These are phyloP conservation scores for Dactylorhiza incarnata DNA, from an alignment of 106 monocot genomes.

Conservation along the genomic window DNA sequence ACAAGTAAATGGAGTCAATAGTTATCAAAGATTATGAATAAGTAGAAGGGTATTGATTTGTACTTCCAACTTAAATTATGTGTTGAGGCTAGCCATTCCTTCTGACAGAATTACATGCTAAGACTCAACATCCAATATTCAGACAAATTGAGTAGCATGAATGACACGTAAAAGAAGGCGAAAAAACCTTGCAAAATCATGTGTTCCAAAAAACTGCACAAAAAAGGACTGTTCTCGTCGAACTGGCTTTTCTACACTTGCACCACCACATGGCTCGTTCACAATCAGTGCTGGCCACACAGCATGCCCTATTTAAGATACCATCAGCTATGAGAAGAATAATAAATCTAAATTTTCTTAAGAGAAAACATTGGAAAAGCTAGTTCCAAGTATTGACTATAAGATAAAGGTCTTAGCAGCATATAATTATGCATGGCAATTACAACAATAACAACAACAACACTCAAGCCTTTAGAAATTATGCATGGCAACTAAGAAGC, in stretches of 20 bases:
- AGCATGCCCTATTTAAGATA: slow-evolving; percentile 73
- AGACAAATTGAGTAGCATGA: neutral
- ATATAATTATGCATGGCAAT: neutral
- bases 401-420: neutral
- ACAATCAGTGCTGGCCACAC: slow-evolving; percentile 93
- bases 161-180: neutral
- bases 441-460: no score
- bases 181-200: slow-evolving; percentile 95
- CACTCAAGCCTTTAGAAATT: no score
- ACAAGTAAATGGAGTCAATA: neutral
- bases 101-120: neutral
- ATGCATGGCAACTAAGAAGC: neutral
- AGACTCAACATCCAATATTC: neutral
- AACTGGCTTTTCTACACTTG: slow-evolving; percentile 36
- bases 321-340: neutral
- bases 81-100: neutral
- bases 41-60: neutral
- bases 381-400: neutral
- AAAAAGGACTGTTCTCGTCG: slow-evolving; percentile 46
- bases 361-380: neutral
- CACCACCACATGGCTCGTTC: slow-evolving; percentile 52
- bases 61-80: neutral
- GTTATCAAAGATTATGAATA: neutral
- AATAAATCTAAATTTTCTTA: neutral
- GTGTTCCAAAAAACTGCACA: slow-evolving; percentile 97